phyloP scores from a whole-genome alignment of 2,329 filamentous ascomycete species.

The Cytospora leucostoma region DNA sequence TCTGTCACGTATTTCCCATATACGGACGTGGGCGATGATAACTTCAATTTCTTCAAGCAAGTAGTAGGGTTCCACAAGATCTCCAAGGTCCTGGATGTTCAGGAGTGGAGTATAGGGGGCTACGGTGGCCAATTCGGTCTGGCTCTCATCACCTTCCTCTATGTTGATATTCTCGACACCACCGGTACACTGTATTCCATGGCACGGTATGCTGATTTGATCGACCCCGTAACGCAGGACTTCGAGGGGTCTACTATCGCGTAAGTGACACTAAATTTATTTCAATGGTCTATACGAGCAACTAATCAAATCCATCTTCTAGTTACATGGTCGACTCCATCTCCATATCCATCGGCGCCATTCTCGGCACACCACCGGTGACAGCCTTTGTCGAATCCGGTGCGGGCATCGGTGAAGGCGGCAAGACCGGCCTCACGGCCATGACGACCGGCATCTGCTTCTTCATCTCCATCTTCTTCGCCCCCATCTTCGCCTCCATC shows the following conservation, averaged over 20 bases:
- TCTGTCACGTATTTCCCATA: conserved; percentile 80
- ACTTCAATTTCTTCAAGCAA: conserved; percentile 85
- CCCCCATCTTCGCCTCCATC: conserved; percentile 74
- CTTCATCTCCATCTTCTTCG: conserved; percentile 71
- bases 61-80: conserved; percentile 85
- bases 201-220: conserved; percentile 78
- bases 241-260: conserved; percentile 84
- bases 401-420: conserved; percentile 74
- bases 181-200: conserved; percentile 89
- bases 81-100: conserved; percentile 65
- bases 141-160: conserved; percentile 84
- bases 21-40: conserved; percentile 64
- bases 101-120: conserved; percentile 70
- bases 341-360: conserved; percentile 72
- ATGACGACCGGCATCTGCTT: conserved; percentile 71
- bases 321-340: conserved; percentile 78
- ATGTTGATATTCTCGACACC: conserved; percentile 85
- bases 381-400: conserved; percentile 77
- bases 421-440: conserved; percentile 71
- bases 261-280: conserved; percentile 24
- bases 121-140: conserved; percentile 78
- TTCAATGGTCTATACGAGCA: background rate
- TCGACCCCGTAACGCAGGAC: conserved; percentile 81
- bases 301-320: background rate
- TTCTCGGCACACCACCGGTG: conserved; percentile 70